A percentile compares a stretch with the other conserved stretches of the same genome.
These are phyloP conservation scores for Tricholoma bakamatsutake DNA, from an alignment of 768 basidiomycete species.

Conservation along the genomic window DNA sequence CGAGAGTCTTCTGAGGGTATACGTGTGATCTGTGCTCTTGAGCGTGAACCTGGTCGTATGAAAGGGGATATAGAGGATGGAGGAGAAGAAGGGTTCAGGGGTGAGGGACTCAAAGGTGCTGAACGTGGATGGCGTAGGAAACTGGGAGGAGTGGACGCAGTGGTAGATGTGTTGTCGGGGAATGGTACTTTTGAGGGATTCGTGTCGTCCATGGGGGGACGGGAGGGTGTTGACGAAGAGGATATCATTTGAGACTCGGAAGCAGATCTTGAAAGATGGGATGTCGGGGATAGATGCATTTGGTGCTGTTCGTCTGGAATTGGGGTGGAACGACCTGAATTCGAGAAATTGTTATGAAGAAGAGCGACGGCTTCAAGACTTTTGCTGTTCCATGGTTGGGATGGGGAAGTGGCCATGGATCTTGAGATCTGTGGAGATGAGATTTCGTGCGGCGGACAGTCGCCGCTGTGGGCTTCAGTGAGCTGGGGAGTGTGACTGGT, in stretches of 20 bases:
- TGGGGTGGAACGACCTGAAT: slow-evolving; percentile 3
- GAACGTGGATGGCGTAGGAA: slow-evolving; percentile 8
- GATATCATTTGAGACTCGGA: slow-evolving; percentile 2
- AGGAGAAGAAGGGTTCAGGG: slow-evolving; percentile 10
- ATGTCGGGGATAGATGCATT: slow-evolving; percentile 9
- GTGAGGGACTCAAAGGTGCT: slow-evolving; percentile 9
- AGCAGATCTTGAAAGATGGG: slow-evolving; percentile 7
- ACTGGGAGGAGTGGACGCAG: neutral
- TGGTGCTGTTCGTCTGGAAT: slow-evolving; percentile 12
- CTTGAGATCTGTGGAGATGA: slow-evolving; percentile 3
- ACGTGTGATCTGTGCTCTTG: slow-evolving; percentile 11
- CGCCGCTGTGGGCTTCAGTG: slow-evolving; percentile 9
- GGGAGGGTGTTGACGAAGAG: slow-evolving; percentile 1
- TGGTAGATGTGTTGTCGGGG: neutral
- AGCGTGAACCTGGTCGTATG: slow-evolving; percentile 12
- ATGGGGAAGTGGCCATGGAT: slow-evolving; percentile 9
- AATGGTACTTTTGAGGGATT: neutral
- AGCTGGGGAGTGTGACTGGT: slow-evolving; percentile 4
- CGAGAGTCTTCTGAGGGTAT: slow-evolving; percentile 18
- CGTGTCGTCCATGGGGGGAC: neutral
- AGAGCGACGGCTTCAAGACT: slow-evolving; percentile 14
- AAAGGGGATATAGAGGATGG: slow-evolving; percentile 15
- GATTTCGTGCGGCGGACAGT: slow-evolving; percentile 10
- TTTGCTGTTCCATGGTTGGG: slow-evolving; percentile 17
- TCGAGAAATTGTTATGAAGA: neutral